Percentiles rank a stretch among this genome's conserved stretches.
phyloP scores from a whole-genome alignment of 768 basidiomycete genomes.

The Asterophora parasitica region DNA sequence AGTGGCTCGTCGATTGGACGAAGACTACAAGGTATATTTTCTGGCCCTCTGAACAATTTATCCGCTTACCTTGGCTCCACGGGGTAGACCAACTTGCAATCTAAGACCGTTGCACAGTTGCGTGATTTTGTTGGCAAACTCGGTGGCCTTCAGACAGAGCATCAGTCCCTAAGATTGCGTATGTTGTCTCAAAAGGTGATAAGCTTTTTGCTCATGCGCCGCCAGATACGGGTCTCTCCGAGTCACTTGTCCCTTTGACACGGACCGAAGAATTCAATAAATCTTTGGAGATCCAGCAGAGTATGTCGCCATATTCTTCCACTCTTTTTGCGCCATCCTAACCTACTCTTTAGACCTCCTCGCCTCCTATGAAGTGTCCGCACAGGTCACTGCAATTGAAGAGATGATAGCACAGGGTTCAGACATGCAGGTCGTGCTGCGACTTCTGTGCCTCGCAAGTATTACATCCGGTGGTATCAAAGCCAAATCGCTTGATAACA shows the following conservation, averaged over 20 bases:
- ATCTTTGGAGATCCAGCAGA: slow-evolving; percentile 93
- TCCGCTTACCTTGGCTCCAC: slow-evolving; percentile 1
- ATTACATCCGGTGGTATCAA: slow-evolving; percentile 86
- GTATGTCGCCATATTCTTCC: slow-evolving; percentile 36
- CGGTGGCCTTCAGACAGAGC: slow-evolving; percentile 88
- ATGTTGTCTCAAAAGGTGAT: slow-evolving; percentile 24
- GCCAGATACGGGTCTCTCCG: slow-evolving; percentile 90
- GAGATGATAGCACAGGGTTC: slow-evolving; percentile 86
- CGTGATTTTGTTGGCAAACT: slow-evolving; percentile 94
- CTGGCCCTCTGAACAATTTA: neutral
- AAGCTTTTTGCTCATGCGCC: neutral
- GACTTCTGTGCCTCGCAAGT: slow-evolving; percentile 83
- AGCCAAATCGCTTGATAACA: slow-evolving; percentile 74
- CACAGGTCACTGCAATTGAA: slow-evolving; percentile 84
- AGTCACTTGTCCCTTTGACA: slow-evolving; percentile 81
- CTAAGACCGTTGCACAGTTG: slow-evolving; percentile 88
- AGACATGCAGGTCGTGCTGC: slow-evolving; percentile 71
- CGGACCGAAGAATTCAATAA: slow-evolving; percentile 86
- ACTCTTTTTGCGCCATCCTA: slow-evolving; percentile 1
- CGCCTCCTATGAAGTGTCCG: slow-evolving; percentile 80
- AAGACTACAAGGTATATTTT: slow-evolving; percentile 76
- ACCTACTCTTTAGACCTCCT: slow-evolving; percentile 65
- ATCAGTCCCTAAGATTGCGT: slow-evolving; percentile 88
- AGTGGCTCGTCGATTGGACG: slow-evolving; percentile 80
- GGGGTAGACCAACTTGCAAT: slow-evolving; percentile 69